A percentile compares a stretch with the other conserved stretches of the same genome.
These are phyloP conservation scores for Cercospora sp. DNA, from an alignment of 2,329 filamentous ascomycete genomes.

Conservation along the genomic window DNA sequence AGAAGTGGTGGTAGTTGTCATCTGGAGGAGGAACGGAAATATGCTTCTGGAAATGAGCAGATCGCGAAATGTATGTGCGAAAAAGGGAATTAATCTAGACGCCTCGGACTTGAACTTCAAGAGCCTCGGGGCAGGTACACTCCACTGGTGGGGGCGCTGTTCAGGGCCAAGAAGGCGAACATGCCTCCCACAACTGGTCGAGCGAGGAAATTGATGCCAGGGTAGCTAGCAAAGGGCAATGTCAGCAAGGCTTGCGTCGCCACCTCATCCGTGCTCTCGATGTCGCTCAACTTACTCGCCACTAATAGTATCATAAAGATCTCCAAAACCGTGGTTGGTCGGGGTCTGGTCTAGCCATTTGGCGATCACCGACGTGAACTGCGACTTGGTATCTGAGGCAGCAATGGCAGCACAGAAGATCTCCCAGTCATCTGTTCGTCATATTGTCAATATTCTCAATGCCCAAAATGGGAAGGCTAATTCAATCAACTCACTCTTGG, in stretches of 20 bases:
- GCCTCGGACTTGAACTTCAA: neutral
- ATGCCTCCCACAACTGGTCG: constrained; percentile 55
- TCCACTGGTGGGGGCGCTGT: constrained; percentile 33
- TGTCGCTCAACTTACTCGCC: constrained; percentile 34
- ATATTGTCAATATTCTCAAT: neutral
- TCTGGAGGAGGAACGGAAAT: neutral
- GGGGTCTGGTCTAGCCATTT: constrained; percentile 53
- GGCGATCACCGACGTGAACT: constrained; percentile 52
- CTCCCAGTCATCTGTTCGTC: constrained; percentile 50
- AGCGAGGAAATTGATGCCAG: constrained; percentile 45
- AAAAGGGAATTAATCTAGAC: neutral
- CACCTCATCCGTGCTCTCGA: too few species aligned
- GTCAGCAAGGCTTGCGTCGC: too few species aligned
- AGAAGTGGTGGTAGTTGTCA: constrained; percentile 53
- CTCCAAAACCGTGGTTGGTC: constrained; percentile 51
- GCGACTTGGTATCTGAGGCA: constrained; percentile 44
- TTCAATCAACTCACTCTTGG: constrained; percentile 27
- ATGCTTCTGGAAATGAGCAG: neutral
- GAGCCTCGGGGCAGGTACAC: neutral
- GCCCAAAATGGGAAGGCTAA: neutral
- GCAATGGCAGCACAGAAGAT: constrained; percentile 52
- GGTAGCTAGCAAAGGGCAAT: constrained; percentile 29
- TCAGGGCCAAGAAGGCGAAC: constrained; percentile 50
- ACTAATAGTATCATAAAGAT: constrained; percentile 53
- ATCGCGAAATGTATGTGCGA: neutral